Conservation (phyloP, 2,329 filamentous ascomycete genomes). For the Atkinsonella hypoxylon region DNA sequence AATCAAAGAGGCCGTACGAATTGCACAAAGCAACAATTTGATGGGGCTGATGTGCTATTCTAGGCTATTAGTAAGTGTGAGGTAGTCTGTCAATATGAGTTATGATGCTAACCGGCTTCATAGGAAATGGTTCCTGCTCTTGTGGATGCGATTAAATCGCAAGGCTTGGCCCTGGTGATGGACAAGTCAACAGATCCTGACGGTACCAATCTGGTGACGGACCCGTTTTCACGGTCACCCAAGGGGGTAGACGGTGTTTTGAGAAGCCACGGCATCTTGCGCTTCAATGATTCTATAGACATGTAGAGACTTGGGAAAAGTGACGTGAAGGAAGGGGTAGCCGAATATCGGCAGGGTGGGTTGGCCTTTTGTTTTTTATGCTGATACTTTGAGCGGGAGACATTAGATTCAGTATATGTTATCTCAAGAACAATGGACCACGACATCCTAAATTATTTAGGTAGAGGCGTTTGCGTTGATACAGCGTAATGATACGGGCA, state of each 20-base stretch:
- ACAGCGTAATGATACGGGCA: too few relatives aligned
- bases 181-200: conserved; percentile 59
- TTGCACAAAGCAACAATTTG: conserved; percentile 91
- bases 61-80: conserved; percentile 59
- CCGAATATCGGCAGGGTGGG: neutral
- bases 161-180: conserved; percentile 81
- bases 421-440: neutral
- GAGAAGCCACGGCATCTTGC: conserved; percentile 73
- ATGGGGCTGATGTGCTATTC: conserved; percentile 94
- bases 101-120: neutral
- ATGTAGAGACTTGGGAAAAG: conserved; percentile 27
- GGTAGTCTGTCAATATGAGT: neutral
- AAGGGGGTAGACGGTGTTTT: conserved; percentile 81
- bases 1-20: conserved; percentile 88
- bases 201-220: conserved; percentile 26
- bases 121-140: conserved; percentile 89
- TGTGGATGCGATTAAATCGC: conserved; percentile 86
- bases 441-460: neutral
- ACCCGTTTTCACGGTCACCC: conserved; percentile 50
- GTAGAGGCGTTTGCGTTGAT: neutral
- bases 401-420: neutral
- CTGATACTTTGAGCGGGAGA: neutral
- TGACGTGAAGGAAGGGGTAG: neutral
- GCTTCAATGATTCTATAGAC: conserved; percentile 89
- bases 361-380: neutral